Base-by-base conservation (phyloP, 192 early-diverging fungal genomes). In the Mortierella claussenii region DNA sequence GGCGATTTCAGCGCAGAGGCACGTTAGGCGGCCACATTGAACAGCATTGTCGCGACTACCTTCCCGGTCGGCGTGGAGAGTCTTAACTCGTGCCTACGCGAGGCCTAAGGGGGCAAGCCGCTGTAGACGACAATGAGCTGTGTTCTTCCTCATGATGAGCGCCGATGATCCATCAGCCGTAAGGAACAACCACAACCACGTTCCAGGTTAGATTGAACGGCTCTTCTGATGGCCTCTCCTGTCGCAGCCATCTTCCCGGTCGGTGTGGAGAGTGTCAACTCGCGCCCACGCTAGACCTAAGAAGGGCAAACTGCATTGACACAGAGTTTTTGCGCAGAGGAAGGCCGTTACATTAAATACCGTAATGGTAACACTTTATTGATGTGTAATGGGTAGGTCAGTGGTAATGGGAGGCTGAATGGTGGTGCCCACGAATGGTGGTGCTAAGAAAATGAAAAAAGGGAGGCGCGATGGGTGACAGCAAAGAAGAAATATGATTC, bases 111-210 rank as follows among this genome's bases (percentile, higher is more conserved):
- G 34, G n/a, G 57, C 58, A 69, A 40, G 51, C 44, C 67, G 58
- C 67, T 60, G 52, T 69, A 69, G 18, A 43, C 36, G 57, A 60
- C 67, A 60, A 60, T 69, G 67, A 26, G 67, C 67, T 69, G 37
- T 69, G 57, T 36, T 52, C 30, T 53, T 31, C 67, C 24, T 30
- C 46, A 55, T 42, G 49, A 60, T 36, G 67, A 23, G 45, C 15
- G 49, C 49, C 49, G 20, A 50, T 50, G 49, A 26, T 28, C 49
- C 15, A 15, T 15, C 15, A 50, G 49, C 49, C 3, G 11, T 27
- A 28, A 50, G 49, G 49, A 50, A 50, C 49, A 9, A 50, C 49
- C 49, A 50, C 49, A 9, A 50, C 49, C 49, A 50, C 49, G 5
- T 26, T 9, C 15, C 48, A 48, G 55, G 55, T 66, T 66, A 56